Evolutionary conservation across 805 yeast species (phyloP).

Genomic region (Priceomyces melissophilus): DNA sequence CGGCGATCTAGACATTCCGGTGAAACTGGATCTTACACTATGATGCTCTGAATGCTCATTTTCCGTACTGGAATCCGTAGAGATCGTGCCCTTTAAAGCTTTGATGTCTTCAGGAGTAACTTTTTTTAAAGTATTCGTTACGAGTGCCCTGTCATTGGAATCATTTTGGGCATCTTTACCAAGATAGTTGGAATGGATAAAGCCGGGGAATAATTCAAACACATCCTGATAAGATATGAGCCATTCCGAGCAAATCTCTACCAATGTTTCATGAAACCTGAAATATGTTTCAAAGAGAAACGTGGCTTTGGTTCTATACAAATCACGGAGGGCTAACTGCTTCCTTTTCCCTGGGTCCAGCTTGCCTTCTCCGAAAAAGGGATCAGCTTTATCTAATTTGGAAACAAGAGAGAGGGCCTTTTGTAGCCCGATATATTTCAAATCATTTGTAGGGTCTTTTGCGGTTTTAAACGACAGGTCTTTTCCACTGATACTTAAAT

Average conservation of each 20-base stretch:
- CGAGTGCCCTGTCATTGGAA: background rate
- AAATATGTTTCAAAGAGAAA: conserved; percentile 30
- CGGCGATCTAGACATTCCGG: background rate
- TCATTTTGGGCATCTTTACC: conserved; percentile 18
- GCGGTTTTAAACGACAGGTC: conserved; percentile 10
- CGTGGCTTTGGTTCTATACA: conserved; percentile 31
- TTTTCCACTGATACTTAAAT: conserved; percentile 20
- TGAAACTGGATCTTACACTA: background rate
- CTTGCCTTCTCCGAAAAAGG: conserved; percentile 19
- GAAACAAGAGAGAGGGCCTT: conserved; percentile 31
- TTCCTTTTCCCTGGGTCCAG: conserved; percentile 18
- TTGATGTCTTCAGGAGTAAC: conserved; percentile 18
- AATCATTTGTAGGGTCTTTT: conserved; percentile 26
- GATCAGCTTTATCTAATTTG: conserved; percentile 21
- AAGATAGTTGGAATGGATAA: conserved; percentile 13
- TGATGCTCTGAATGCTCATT: conserved; percentile 4
- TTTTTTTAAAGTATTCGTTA: conserved; percentile 15
- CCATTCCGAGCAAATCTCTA: conserved; percentile 42
- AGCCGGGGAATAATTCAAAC: conserved; percentile 36
- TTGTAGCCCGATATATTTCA: conserved; percentile 29
- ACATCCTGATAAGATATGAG: conserved; percentile 32
- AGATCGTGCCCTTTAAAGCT: conserved; percentile 5
- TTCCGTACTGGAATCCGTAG: conserved; percentile 9
- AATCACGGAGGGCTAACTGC: conserved; percentile 30
- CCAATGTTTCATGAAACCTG: conserved; percentile 37